Evolutionary conservation across 2,329 filamentous ascomycete species (phyloP), one percentile per base, ranked within the genome.

Genomic region (Myriangium duriaei): DNA sequence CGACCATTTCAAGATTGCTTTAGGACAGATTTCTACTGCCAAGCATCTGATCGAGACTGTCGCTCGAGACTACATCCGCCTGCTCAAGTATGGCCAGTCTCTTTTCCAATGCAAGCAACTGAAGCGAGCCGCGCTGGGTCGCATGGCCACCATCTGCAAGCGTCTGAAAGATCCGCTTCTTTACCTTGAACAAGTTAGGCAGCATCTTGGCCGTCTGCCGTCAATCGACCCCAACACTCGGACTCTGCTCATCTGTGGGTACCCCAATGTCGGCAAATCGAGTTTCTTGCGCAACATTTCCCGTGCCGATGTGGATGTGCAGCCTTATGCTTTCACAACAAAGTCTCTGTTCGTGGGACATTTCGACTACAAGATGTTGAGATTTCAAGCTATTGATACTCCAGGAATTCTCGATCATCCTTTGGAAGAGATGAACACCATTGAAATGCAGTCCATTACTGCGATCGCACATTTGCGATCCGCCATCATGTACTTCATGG

Each of bases 31-130:
- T 32, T 92, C 86, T 30, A 96, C 91, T 4, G 91, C 91, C 37
- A 96, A 95, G 68, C 83, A 92, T 55, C 68, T 96, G 47, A 92
- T 98, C 40, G 91, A 98, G 71, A 92, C 87, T 39, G 91, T 98
- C 46, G 81, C 84, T 43, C 76, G 91, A 56, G 91, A 98, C 61
- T 98, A 98, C 56, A 86, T 98, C 45, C 84, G 91, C 48, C 74
- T 98, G 32, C 74, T 93, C 60, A 92, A 94, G 71, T 96, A 98
- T 66, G 87, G 85, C 39, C 87, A 94, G 68, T 92, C 79, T 54
- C 73, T 98, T 47, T 98, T 88, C 69, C 91, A 98, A 68, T 96
- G 88, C 74, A 98, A 98, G 68, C 87, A 96, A 69, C 76, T 98
- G 54, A 98, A 98, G 76, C 75, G 83, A 47, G 91, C 92, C 36